These are phyloP conservation scores for Cryptococcus sp. DNA, from an alignment of 1,284 basidiomycete species.

Conservation along the genomic window DNA sequence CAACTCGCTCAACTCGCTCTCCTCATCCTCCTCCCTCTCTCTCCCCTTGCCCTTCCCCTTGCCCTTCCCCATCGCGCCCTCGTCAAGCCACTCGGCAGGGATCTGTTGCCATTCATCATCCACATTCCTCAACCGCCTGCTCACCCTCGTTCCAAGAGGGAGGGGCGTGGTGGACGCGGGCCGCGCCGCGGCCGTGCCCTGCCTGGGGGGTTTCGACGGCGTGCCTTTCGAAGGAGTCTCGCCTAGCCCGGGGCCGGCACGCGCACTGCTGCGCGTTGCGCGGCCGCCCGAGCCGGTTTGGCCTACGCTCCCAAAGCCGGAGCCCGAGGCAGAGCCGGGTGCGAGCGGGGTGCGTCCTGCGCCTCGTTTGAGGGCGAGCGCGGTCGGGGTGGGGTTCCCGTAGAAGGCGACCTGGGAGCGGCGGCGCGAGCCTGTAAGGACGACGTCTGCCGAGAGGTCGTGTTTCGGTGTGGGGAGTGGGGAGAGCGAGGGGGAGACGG, in stretches of 20 bases:
- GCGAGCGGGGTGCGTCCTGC: slow-evolving; percentile 1
- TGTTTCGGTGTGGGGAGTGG: slow-evolving; percentile 15
- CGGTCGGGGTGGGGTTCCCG: slow-evolving; percentile 40
- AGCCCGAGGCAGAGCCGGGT: background rate
- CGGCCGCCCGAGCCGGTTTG: background rate
- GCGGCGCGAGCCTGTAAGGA: slow-evolving; percentile 27
- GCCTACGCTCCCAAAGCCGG: background rate
- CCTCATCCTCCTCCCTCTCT: slow-evolving; percentile 25
- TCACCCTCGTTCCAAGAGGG: slow-evolving; percentile 36
- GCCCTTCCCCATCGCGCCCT: slow-evolving; percentile 7
- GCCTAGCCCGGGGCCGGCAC: background rate
- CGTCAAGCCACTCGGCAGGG: slow-evolving; percentile 46
- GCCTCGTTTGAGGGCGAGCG: slow-evolving; percentile 36
- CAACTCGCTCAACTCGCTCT: slow-evolving; percentile 47
- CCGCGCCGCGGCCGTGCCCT: no score
- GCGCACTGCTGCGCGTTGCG: slow-evolving; percentile 6
- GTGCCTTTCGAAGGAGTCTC: background rate
- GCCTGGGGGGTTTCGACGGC: slow-evolving; percentile 5
- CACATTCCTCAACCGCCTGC: slow-evolving; percentile 28
- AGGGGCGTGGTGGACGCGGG: slow-evolving; percentile 15
- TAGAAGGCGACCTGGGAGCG: slow-evolving; percentile 40
- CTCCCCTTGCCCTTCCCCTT: slow-evolving; percentile 13
- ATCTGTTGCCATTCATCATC: slow-evolving; percentile 51
- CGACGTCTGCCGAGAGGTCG: slow-evolving; percentile 1
- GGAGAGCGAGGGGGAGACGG: background rate